Evolutionary conservation across 2,329 filamentous ascomycete genomes (phyloP), one percentile per base, ranked within the genome.

Genomic region (Immersiporthe knoxdaviesiana): DNA sequence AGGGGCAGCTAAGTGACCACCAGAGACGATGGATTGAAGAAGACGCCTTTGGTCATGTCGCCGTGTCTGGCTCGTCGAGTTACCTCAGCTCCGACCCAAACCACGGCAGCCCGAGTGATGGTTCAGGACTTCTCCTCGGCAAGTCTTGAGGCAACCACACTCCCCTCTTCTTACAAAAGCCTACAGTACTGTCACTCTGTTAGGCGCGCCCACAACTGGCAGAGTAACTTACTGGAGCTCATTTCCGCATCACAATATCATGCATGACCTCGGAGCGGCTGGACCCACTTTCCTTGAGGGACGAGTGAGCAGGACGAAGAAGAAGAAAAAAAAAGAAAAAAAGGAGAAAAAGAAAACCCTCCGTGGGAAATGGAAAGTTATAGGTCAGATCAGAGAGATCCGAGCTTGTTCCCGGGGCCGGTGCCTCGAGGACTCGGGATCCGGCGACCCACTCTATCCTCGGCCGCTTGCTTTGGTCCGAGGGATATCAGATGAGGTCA

Each of bases 401-500:
- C 24, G 27, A 8, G 5, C 4, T 32, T 56, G 10, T 10, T 12
- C 61, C n/a, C 61, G 61, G 61, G 24, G 39, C 61, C 41, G n/a
- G 39, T 16, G 16, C 37, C 7, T n/a, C 21, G 37, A 56, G 52
- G 24, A 63, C 61, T 21, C 41, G 61, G 27, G 18, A n/a, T 21
- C 11, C 7, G 39, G 39, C 39, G 50, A 56, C 63, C 35, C 63
- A 65, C 63, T 41, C 44, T 11, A 39, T 12, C 6, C 7, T 65
- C 50, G 35, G 63, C 63, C 35, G 50, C 47, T 56, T 14, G 64
- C 16, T n/a, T 32, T 21, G 35, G 3, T 16, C 18, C 16, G 44
- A 47, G 18, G 44, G 8, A 3, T 39, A 35, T 47, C 7, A 47
- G 21, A 66, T 66, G 64, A 66, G 64, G 64, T 60, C 64, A 66